Evolutionary conservation across 2,329 filamentous ascomycete genomes (phyloP), one percentile per base, ranked within the genome.

Genomic region (Apiospora hydei): DNA sequence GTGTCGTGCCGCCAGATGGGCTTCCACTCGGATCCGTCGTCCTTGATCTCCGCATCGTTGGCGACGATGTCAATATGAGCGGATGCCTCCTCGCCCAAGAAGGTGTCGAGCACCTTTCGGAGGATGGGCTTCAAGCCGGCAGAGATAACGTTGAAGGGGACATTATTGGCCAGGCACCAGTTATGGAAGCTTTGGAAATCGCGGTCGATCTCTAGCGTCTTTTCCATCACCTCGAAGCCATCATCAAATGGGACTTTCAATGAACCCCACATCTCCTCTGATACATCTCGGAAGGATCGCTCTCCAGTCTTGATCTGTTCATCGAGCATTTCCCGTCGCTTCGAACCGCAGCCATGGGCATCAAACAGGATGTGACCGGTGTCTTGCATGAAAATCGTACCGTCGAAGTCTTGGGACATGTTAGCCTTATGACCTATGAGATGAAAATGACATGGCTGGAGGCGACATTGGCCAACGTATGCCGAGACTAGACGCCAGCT

Each of bases 371-470:
- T 87, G 78, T 93, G 91, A 64, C 91, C 91, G 1, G 89, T 92
- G 76, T 92, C 89, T 84, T 92, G 89, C 86, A 91, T 91, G 84
- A 92, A 92, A 74, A 93, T 93, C 4, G 91, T 93, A 74, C 91
- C 91, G 79, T 93, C 91, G 76, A 93, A 93, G 80, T 93, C 90
- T 91, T 72, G 43, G 68, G 41, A 10, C 0, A 7, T 74, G 71
- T 79, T 72, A 78, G 74, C 69, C 53, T 38, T 3, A 21, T 30
- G 53, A 2, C 6, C 8, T 18, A 21, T 1, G 5, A 21, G 34
- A n/a, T 14, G 26, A 14, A 2, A 5, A 34, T 41, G 57, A 21
- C 13, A 3, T 24, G 34, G 18, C 34, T 24, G 34, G 21, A 41
- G 18, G 3, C 51, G 26, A 26, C 14, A 34, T 57, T 30, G 11